Percentiles rank a stretch among this genome's conserved stretches.
These are phyloP conservation scores for Lumnitzera racemosa DNA, from an alignment of 345 rosid genomes.

Conservation along the genomic window DNA sequence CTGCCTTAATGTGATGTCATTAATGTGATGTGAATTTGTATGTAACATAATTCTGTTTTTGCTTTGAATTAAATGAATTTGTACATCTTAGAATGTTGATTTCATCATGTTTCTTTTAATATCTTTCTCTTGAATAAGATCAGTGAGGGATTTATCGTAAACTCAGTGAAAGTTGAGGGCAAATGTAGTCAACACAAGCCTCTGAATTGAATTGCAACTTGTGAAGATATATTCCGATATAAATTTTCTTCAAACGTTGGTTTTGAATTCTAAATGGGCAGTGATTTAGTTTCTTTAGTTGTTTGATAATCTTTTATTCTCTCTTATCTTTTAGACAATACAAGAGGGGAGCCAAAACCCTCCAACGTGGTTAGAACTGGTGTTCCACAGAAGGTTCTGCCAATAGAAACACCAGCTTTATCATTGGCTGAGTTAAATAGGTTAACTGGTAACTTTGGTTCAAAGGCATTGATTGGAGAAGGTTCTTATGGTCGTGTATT, in stretches of 20 bases:
- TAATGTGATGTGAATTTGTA: not conserved
- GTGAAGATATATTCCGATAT: too few relatives aligned
- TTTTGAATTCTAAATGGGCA: not conserved
- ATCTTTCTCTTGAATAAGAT: too few relatives aligned
- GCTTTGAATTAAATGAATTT: too few relatives aligned
- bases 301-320: not conserved
- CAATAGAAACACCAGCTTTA: constrained; percentile 67
- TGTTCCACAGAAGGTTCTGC: constrained; percentile 66
- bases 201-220: too few relatives aligned
- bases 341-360: constrained; percentile 69
- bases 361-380: constrained; percentile 48
- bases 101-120: too few relatives aligned
- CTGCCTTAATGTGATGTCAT: not conserved
- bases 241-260: too few relatives aligned
- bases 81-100: too few relatives aligned
- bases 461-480: constrained; percentile 85
- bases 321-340: constrained; percentile 22
- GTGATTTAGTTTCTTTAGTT: not conserved
- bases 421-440: constrained; percentile 61
- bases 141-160: too few relatives aligned
- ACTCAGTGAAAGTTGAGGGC: too few relatives aligned
- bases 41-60: too few relatives aligned
- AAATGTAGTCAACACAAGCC: too few relatives aligned
- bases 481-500: constrained; percentile 98
- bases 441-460: constrained; percentile 58